Conservation (phyloP, 805 yeast species). For the Pichia cephalocereana region DNA sequence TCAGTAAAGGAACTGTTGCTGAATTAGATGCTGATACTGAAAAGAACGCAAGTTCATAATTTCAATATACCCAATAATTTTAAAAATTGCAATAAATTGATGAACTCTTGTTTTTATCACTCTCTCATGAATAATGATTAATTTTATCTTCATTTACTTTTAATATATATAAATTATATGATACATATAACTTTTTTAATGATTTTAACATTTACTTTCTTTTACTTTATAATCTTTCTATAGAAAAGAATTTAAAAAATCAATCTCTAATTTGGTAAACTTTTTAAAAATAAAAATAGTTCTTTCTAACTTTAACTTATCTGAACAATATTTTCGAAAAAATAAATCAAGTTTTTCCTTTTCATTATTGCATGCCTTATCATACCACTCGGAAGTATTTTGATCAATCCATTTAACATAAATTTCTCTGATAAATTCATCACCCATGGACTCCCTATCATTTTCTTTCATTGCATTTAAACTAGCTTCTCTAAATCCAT, state of each 20-base stretch:
- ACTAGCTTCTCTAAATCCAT: constrained; percentile 6
- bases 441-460: not conserved
- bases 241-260: constrained; percentile 7
- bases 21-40: not conserved
- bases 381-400: not conserved
- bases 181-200: no score
- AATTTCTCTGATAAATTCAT: not conserved
- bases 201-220: no score
- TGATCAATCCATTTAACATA: constrained; percentile 4
- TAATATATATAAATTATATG: no score
- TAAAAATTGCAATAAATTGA: no score
- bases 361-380: not conserved
- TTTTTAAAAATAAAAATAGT: constrained; percentile 4
- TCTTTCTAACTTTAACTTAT: constrained; percentile 3
- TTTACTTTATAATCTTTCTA: not conserved
- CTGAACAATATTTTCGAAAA: not conserved
- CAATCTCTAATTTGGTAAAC: constrained; percentile 4
- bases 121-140: no score
- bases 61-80: not conserved
- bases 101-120: no score
- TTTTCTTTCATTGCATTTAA: not conserved
- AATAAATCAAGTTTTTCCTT: constrained; percentile 1
- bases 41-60: not conserved
- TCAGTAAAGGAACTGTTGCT: constrained; percentile 12
- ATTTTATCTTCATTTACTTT: no score